phyloP scores from a whole-genome alignment of 371 early-diverging fungal species.

The Basidiobolus meristosporus region DNA sequence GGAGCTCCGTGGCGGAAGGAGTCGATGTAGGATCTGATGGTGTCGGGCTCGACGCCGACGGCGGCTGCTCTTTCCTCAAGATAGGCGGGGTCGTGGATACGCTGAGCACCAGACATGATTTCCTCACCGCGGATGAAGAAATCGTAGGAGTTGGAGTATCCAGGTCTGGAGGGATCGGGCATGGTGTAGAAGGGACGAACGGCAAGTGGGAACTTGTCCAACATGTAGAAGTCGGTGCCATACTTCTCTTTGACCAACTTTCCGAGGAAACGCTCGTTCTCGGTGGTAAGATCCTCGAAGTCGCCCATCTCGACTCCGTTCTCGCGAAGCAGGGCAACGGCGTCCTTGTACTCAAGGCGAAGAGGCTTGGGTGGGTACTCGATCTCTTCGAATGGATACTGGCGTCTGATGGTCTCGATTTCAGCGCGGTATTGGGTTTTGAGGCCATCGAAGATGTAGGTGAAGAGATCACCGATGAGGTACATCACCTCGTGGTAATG shows the following conservation, averaged over 20 bases:
- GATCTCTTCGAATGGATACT: slow-evolving; percentile 88
- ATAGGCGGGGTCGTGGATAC: slow-evolving; percentile 85
- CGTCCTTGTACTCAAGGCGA: slow-evolving; percentile 78
- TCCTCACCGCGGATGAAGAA: slow-evolving; percentile 99
- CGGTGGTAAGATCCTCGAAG: slow-evolving; percentile 86
- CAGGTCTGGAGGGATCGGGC: slow-evolving; percentile 74
- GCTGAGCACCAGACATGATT: slow-evolving; percentile 98
- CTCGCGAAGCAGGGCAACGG: slow-evolving; percentile 80
- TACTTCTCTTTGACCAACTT: slow-evolving; percentile 87
- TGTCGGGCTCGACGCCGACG: slow-evolving; percentile 64
- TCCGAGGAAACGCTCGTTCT: slow-evolving; percentile 87
- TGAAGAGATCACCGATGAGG: slow-evolving; percentile 81
- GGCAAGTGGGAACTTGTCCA: slow-evolving; percentile 97
- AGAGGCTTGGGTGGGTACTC: slow-evolving; percentile 75
- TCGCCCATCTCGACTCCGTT: slow-evolving; percentile 85
- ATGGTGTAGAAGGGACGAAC: slow-evolving; percentile 99
- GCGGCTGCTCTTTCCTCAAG: slow-evolving; percentile 67
- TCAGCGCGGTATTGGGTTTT: slow-evolving; percentile 65
- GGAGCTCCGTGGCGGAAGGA: slow-evolving; percentile 98
- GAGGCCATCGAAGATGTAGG: slow-evolving; percentile 78
- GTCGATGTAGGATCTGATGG: slow-evolving; percentile 89
- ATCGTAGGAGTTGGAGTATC: slow-evolving; percentile 98
- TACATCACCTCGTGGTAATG: slow-evolving; percentile 81
- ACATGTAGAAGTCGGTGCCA: slow-evolving; percentile 95
- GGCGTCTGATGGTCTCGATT: slow-evolving; percentile 74